Evolutionary conservation across 2,329 filamentous ascomycete species (phyloP).

Genomic region (Juglanconis oblonga): DNA sequence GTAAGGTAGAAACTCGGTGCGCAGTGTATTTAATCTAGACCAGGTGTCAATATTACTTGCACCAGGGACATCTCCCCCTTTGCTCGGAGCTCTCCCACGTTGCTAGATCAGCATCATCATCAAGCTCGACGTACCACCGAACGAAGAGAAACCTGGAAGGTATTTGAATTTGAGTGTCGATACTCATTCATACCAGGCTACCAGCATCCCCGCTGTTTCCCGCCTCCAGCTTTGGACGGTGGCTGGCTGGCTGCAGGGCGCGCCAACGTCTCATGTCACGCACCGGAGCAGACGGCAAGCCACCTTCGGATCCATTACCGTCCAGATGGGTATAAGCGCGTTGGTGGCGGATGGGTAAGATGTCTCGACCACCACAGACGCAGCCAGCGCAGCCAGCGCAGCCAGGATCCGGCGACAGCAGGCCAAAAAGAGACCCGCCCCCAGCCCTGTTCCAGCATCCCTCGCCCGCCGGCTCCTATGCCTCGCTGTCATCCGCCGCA

Average conservation of each 20-base stretch:
- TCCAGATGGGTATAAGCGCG: no score
- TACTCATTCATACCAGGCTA: no score
- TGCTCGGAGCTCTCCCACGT: no score
- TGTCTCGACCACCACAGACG: constrained; percentile 41
- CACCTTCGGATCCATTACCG: not conserved
- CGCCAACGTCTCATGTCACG: not conserved
- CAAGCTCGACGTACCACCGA: no score
- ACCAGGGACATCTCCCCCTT: no score
- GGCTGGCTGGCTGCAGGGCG: not conserved
- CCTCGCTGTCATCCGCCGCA: constrained; percentile 53
- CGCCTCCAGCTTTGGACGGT: not conserved
- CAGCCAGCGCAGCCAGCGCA: constrained; percentile 28
- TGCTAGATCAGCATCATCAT: no score
- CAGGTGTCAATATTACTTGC: no score
- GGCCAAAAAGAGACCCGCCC: constrained; percentile 51
- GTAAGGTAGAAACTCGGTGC: no score
- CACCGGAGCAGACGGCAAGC: not conserved
- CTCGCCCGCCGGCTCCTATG: constrained; percentile 71
- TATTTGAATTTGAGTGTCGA: no score
- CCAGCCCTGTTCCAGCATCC: constrained; percentile 80
- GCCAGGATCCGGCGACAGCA: constrained; percentile 26
- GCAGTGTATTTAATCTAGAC: no score
- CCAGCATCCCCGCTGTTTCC: no score
- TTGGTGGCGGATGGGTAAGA: constrained; percentile 21
- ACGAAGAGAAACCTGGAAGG: no score